Base-by-base conservation (phyloP, 2,329 filamentous ascomycete genomes). In the Fusarium floridanum region DNA sequence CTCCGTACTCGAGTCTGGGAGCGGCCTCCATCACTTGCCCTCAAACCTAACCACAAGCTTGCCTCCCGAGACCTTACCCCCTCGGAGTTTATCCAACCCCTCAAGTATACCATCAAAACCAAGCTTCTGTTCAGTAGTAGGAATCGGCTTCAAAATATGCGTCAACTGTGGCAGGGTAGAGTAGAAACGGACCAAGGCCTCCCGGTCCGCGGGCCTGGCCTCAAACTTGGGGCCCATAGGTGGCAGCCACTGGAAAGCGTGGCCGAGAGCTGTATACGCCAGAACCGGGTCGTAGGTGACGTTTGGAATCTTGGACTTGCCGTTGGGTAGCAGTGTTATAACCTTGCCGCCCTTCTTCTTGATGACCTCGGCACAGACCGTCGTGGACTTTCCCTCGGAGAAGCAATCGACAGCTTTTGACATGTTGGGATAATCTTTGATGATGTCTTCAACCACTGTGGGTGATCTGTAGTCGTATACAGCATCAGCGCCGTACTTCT, bases 381-480 rank as follows among this genome's bases (percentile, higher is more conserved):
- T 64, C 2, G 75, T 75, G 4, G 82, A 82, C 3, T 75, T 69
- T 9, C 78, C 77, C 43, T 82, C 81, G 3, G 78, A 80, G 56
- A 78, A 80, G 65, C 81, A 81, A 70, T 82, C 81, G 7, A 82
- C 74, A 0, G 79, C 81, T 24, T 72, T 66, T 2, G 64, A 66
- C n/a, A 83, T 81, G 22, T 75, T 59, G 10, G 80, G 80, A 14
- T 74, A 74, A 5, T 73, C 48, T 32, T 64, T 68, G 14, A 66
- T 48, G 16, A 79, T 71, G 20, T 79, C 77, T 39, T 50, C 69
- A 5, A 61, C 65, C 9, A 72, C 60, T 0, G 70, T 69, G 3
- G 65, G 41, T 11, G 72, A 71, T 27, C 60, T 57, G 76, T 88
- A 86, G 77, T 88, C 85, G 56, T 85, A 86, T 0, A 84, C 83